Conservation (phyloP, 495 filamentous ascomycete genomes). For the Elasticomyces elasticus region DNA sequence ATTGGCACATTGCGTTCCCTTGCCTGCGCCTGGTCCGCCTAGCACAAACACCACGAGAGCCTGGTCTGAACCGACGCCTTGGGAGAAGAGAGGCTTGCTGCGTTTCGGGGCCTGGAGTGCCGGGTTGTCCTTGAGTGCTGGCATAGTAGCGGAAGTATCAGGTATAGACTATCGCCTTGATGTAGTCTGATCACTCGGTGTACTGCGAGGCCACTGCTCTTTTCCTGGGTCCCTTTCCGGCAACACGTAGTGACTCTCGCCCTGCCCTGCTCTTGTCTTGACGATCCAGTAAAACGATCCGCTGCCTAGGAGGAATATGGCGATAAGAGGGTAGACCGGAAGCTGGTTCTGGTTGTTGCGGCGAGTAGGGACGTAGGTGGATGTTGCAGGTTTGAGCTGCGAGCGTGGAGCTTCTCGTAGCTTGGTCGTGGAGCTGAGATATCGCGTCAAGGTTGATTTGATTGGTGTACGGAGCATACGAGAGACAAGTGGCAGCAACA, state of each 20-base stretch:
- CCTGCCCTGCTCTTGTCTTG: constrained; percentile 43
- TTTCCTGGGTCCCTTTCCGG: constrained; percentile 17
- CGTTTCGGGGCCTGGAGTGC: constrained; percentile 43
- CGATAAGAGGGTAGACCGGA: constrained; percentile 55
- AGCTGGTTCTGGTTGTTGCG: constrained; percentile 34
- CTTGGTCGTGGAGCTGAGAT: neutral
- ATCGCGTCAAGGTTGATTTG: neutral
- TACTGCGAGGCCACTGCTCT: constrained; percentile 17
- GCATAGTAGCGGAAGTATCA: constrained; percentile 26
- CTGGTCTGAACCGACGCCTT: constrained; percentile 37
- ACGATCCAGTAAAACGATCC: constrained; percentile 54
- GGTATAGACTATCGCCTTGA: neutral
- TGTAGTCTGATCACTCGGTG: constrained; percentile 4
- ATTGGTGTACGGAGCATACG: neutral
- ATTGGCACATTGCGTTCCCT: constrained; percentile 79
- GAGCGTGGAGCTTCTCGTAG: constrained; percentile 3
- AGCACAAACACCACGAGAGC: constrained; percentile 86
- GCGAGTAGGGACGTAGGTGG: neutral
- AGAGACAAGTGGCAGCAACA: neutral
- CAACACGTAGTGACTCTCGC: constrained; percentile 11
- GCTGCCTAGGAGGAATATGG: constrained; percentile 48
- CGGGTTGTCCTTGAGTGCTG: constrained; percentile 29
- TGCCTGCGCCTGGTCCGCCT: constrained; percentile 68
- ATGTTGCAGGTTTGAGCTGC: constrained; percentile 5
- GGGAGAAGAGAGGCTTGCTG: constrained; percentile 63